These are phyloP conservation scores for Spergularia marina DNA, from an alignment of 148 eudicot species.

Conservation along the genomic window DNA sequence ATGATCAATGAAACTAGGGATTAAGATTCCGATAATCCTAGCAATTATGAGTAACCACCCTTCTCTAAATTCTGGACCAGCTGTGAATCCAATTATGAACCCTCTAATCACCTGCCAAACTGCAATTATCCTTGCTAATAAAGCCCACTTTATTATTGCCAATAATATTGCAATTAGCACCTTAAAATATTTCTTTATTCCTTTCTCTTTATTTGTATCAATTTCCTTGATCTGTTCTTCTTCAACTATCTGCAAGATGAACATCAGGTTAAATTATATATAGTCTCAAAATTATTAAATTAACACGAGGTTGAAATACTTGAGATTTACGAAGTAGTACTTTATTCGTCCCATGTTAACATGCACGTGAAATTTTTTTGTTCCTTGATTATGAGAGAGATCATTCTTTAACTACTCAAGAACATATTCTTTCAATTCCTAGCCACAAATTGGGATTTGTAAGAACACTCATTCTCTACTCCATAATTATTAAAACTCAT, in stretches of 20 bases:
- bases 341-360: too few relatives aligned
- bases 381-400: too few relatives aligned
- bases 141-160: neutral
- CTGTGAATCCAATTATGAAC: slow-evolving; percentile 34
- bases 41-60: slow-evolving; percentile 26
- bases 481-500: neutral
- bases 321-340: too few relatives aligned
- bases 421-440: too few relatives aligned
- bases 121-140: slow-evolving; percentile 33
- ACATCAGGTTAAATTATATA: neutral
- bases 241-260: slow-evolving; percentile 17
- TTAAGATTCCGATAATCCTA: slow-evolving; percentile 38
- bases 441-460: too few relatives aligned
- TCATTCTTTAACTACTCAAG: too few relatives aligned
- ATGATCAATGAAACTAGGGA: slow-evolving; percentile 51
- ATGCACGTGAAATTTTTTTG: too few relatives aligned
- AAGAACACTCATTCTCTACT: too few relatives aligned
- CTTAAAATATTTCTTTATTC: slow-evolving; percentile 7
- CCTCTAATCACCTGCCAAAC: slow-evolving; percentile 62
- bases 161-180: slow-evolving; percentile 2
- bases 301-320: too few relatives aligned
- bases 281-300: neutral
- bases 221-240: slow-evolving; percentile 12
- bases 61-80: slow-evolving; percentile 54
- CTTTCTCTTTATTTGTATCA: slow-evolving; percentile 32